Percentiles rank a stretch among this genome's conserved stretches.
Evolutionary conservation across 805 yeast genomes (phyloP).

Genomic region (Barnettozyma siamensis): DNA sequence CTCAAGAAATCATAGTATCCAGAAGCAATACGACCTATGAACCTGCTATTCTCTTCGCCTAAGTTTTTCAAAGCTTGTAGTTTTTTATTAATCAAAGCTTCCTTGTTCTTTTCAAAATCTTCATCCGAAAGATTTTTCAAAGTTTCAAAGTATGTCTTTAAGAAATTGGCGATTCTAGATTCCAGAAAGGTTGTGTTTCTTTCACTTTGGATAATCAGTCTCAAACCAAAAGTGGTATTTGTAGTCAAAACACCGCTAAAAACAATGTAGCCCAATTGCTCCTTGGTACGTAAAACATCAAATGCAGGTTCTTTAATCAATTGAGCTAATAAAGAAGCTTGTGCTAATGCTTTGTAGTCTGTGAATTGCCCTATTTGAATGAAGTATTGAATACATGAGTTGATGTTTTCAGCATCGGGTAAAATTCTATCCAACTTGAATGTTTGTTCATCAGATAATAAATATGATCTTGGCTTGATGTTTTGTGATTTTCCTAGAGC

Average conservation of each 20-base stretch:
- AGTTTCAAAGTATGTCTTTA: slow-evolving; percentile 39
- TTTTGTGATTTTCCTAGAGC: slow-evolving; percentile 40
- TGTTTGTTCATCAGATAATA: slow-evolving; percentile 34
- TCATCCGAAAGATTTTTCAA: slow-evolving; percentile 50
- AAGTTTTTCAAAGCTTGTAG: slow-evolving; percentile 71
- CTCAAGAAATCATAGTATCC: slow-evolving; percentile 77
- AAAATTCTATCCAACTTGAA: slow-evolving; percentile 44
- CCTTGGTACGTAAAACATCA: slow-evolving; percentile 84
- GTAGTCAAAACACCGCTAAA: slow-evolving; percentile 67
- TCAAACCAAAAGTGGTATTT: slow-evolving; percentile 66
- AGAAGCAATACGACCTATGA: slow-evolving; percentile 60
- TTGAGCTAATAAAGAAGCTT: slow-evolving; percentile 63
- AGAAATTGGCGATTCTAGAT: slow-evolving; percentile 66
- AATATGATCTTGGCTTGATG: slow-evolving; percentile 36
- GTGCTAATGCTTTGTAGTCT: slow-evolving; percentile 40
- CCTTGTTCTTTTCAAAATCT: slow-evolving; percentile 64
- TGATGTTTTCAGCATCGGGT: slow-evolving; percentile 66
- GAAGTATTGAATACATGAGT: slow-evolving; percentile 78
- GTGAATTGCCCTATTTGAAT: slow-evolving; percentile 56
- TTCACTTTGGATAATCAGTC: slow-evolving; percentile 81
- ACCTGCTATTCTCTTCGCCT: slow-evolving; percentile 64
- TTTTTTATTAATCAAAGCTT: slow-evolving; percentile 60
- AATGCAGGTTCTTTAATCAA: slow-evolving; percentile 84
- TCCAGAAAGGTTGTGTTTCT: slow-evolving; percentile 68
- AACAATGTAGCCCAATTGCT: slow-evolving; percentile 93